Evolutionary conservation across 345 rosid genomes (phyloP), one percentile per base, ranked within the genome.

Genomic region (Populus davidiana): DNA sequence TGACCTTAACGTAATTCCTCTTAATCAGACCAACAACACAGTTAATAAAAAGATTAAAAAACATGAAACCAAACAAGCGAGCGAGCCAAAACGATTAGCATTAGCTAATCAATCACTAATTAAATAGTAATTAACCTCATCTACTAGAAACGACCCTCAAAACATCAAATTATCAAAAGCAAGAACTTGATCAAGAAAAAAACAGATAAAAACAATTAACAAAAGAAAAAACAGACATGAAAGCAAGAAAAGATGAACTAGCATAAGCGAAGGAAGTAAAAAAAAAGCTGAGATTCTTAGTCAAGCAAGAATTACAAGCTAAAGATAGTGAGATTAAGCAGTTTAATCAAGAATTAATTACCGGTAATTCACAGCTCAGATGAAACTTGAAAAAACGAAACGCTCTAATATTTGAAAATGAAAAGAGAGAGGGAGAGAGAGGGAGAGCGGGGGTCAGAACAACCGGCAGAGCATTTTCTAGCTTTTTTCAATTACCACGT

Each of bases 311-410:
- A 59, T 59, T n/a, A 6, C 3, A 67, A n/a, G 69, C 33, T 21
- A 20, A 6, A 23, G 33, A 35, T 16, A 13, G 9, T 6, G 62
- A 66, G 39, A 76, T 16, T 3, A 35, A 63, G 38, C 11, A n/a
- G 25, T 27, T 41, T 4, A 75, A 75, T 70, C 79, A 70, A 76
- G 67, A 33, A 81, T 8, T 3, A 70, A 43, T 68, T 80, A 86
- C 89, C 89, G 70, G 68, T 33, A 67, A 78, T 63, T 36, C 67
- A 71, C 73, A 75, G 84, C 86, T 73, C 47, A 71, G 39, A 70
- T 36, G 70, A 35, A 27, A 6, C 25, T 39, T 35, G 38, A 61
- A 36, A 69, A 69, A 62, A 64, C 16, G 33, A 69, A 68, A 68
- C 27, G 56, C 50, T 67, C 50, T 50, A 17, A 47, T 4, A 73